Evolutionary conservation across 2,329 filamentous ascomycete genomes (phyloP).

Genomic region (Talaromyces sp.): DNA sequence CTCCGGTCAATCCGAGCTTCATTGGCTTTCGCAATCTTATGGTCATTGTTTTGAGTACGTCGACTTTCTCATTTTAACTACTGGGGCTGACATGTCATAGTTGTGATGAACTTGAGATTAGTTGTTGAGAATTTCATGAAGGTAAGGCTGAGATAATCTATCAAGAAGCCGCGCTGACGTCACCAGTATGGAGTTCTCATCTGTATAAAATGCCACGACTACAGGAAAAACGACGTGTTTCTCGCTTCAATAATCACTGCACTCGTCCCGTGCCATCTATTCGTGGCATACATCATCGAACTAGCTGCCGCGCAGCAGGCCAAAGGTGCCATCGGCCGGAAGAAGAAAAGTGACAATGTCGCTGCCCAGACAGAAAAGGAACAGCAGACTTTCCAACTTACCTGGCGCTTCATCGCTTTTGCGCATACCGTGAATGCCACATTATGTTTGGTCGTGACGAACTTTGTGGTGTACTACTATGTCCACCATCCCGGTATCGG

Average conservation of each 20-base stretch:
- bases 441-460: slow-evolving; percentile 74
- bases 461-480: slow-evolving; percentile 80
- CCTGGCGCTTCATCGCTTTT: slow-evolving; percentile 77
- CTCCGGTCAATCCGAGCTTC: slow-evolving; percentile 72
- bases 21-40: slow-evolving; percentile 93
- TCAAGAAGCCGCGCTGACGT: slow-evolving; percentile 9
- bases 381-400: slow-evolving; percentile 62
- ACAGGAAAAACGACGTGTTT: slow-evolving; percentile 70
- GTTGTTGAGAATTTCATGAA: slow-evolving; percentile 98
- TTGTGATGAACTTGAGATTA: slow-evolving; percentile 87
- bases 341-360: slow-evolving; percentile 50
- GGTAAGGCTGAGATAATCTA: slow-evolving; percentile 45
- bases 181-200: slow-evolving; percentile 87
- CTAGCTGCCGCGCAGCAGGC: slow-evolving; percentile 76
- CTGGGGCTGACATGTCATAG: slow-evolving; percentile 43
- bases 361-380: slow-evolving; percentile 59
- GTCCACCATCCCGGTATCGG: slow-evolving; percentile 93
- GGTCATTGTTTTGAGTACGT: slow-evolving; percentile 77
- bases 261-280: slow-evolving; percentile 83
- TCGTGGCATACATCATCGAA: slow-evolving; percentile 88
- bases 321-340: slow-evolving; percentile 60
- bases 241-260: slow-evolving; percentile 77
- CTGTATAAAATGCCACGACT: slow-evolving; percentile 85
- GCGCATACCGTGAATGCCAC: slow-evolving; percentile 81
- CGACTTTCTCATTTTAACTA: background rate